Percentiles rank a stretch among this genome's conserved stretches.
Conservation (phyloP, 176 grass and related monocot genomes). For the Sorghum bicolor region DNA sequence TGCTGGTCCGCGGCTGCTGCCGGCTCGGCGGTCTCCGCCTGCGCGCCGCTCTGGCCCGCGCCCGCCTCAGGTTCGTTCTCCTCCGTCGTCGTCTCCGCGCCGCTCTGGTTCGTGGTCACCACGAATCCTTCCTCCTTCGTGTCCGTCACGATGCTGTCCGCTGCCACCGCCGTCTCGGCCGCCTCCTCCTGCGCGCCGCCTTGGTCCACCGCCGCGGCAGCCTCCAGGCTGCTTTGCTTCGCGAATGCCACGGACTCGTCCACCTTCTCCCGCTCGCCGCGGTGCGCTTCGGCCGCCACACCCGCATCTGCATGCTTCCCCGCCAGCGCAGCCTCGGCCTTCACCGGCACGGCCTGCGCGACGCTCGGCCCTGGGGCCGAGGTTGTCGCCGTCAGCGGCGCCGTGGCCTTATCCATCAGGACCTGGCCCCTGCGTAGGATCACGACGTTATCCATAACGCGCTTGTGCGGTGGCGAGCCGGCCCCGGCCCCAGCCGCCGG, state of each 20-base stretch:
- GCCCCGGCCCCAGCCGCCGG: too few species aligned
- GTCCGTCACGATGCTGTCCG: neutral
- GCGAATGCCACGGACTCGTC: neutral
- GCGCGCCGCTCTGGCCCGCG: neutral
- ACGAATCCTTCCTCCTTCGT: too few species aligned
- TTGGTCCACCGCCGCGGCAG: neutral
- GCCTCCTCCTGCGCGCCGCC: neutral
- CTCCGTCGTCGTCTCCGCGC: neutral
- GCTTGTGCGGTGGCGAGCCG: neutral
- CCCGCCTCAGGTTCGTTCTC: neutral
- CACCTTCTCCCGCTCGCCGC: neutral
- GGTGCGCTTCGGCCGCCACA: neutral
- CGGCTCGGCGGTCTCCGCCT: too few species aligned
- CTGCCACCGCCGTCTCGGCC: neutral
- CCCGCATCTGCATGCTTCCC: neutral
- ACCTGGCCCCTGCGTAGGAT: conserved; percentile 12
- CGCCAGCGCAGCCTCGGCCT: neutral
- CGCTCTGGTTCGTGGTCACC: neutral
- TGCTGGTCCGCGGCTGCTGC: neutral
- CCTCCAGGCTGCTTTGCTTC: neutral
- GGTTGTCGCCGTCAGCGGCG: neutral
- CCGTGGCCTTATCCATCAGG: neutral
- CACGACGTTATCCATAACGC: conserved; percentile 2
- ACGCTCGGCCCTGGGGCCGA: neutral
- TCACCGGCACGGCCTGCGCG: neutral